Base-by-base conservation (phyloP, 495 filamentous ascomycete genomes). In the Terfezia boudieri region DNA sequence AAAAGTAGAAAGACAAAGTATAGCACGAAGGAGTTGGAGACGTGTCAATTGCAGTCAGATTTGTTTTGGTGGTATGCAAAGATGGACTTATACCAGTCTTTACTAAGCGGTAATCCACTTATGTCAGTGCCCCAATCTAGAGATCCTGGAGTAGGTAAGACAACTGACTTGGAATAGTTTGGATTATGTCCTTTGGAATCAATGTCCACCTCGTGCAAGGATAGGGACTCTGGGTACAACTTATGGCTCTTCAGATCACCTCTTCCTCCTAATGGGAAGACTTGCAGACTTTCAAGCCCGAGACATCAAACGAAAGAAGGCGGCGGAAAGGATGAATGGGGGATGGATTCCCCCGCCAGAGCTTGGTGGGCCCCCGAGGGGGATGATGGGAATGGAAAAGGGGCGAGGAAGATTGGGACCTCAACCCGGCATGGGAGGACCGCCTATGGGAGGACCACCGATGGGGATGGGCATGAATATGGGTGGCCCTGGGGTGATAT, bases 51-150 rank as follows among this genome's bases (percentile, higher is more conserved):
- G 38, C 75, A 92, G 53, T 77, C 81, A 54, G 90, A 98, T 67
- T 71, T 98, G 35, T 93, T 83, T 69, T 98, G 90, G 90, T 96
- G 86, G 86, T 98, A 82, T 67, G 79, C 74, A 54, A 92, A 94
- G 68, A 88, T 94, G 67, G 90, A 98, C 67, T 76, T 81, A 7
- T 84, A 87, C 60, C 89, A 95, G 66, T 87, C 86, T 62, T 74
- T 95, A 55, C 69, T 98, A 37, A 89, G 90, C 60, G 90, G 84
- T 2, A 84, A 86, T 56, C 72, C 74, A 51, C 72, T 88, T 36
- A 78, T 93, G 88, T 94, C 69, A 74, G 87, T 74, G 38, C 26
- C 38, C 48, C 9, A 49, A 43, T 56, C 38, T 59, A 67, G 37
- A 65, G 56, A 49, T 50, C 36, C 4, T n/a, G 26, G 23, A 46